Percentiles rank a stretch among this genome's conserved stretches.
Conservation (phyloP, 345 rosid genomes). For the Pistacia integerrima region DNA sequence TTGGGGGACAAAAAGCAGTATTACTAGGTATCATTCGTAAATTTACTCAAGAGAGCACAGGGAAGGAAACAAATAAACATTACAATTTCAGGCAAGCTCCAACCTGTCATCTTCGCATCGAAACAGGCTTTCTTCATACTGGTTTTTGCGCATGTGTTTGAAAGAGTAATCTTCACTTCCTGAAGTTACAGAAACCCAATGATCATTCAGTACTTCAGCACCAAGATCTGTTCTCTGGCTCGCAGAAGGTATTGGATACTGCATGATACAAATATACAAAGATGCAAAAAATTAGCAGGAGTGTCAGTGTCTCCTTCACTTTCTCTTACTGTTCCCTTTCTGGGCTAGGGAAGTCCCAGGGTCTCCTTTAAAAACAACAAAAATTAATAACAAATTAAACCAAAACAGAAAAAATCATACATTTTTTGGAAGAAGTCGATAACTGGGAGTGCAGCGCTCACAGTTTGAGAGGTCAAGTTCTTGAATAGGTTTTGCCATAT, state of each 20-base stretch:
- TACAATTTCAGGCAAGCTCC: constrained; percentile 24
- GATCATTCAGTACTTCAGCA: constrained; percentile 82
- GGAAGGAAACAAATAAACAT: background rate
- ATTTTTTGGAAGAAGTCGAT: constrained; percentile 89
- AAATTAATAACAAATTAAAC: background rate
- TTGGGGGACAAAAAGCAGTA: background rate
- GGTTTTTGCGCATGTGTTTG: constrained; percentile 98
- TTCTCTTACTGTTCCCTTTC: background rate
- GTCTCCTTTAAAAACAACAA: background rate
- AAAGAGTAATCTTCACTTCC: constrained; percentile 99
- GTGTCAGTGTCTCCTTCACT: background rate
- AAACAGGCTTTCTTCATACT: constrained; percentile 95
- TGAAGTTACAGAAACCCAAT: constrained; percentile 98
- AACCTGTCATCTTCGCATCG: constrained; percentile 99
- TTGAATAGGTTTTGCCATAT: constrained; percentile 79
- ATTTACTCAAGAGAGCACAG: constrained; percentile 3
- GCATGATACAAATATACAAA: constrained; percentile 37
- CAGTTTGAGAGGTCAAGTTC: constrained; percentile 96
- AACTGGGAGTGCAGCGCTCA: constrained; percentile 97
- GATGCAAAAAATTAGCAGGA: constrained; percentile 20
- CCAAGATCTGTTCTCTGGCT: constrained; percentile 88
- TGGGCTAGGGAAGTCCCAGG: background rate
- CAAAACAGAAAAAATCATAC: constrained; percentile 36
- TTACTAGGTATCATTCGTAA: background rate
- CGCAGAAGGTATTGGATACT: constrained; percentile 82